phyloP scores from a whole-genome alignment of 176 grass and related monocot genomes.

The Carex kokanica region DNA sequence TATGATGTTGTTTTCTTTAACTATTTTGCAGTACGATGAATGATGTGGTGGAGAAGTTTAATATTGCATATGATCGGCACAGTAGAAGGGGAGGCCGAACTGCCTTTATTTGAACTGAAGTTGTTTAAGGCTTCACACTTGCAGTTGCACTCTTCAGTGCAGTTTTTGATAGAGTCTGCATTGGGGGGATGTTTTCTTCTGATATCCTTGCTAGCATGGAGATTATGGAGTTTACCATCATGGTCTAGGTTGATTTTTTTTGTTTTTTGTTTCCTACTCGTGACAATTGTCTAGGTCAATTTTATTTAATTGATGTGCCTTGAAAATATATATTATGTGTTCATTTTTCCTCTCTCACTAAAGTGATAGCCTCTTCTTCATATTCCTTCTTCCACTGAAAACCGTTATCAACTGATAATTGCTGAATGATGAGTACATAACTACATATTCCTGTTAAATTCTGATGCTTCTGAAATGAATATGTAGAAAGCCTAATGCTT shows the following conservation, averaged over 20 bases:
- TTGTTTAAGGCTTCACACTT: slow-evolving; percentile 4
- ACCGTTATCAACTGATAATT: neutral
- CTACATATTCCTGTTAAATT: neutral
- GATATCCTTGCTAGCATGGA: slow-evolving; percentile 14
- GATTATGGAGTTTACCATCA: slow-evolving; percentile 18
- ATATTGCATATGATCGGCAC: slow-evolving; percentile 64
- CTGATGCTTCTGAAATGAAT: neutral
- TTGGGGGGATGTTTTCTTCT: neutral
- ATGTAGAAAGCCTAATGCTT: neutral
- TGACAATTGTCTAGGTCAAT: neutral
- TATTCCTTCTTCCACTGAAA: neutral
- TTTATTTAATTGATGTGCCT: slow-evolving; percentile 1
- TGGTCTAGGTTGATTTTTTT: slow-evolving; percentile 18
- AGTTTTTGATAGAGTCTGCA: slow-evolving; percentile 25
- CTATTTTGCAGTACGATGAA: slow-evolving; percentile 74
- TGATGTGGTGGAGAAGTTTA: slow-evolving; percentile 93
- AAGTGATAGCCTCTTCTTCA: neutral
- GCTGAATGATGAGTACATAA: neutral
- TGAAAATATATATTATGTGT: neutral
- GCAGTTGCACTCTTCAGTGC: slow-evolving; percentile 13
- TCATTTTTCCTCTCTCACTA: neutral
- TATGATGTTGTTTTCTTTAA: slow-evolving; percentile 1
- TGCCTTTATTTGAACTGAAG: slow-evolving; percentile 58
- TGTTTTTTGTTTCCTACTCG: neutral
- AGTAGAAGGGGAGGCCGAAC: slow-evolving; percentile 79